Percentiles rank a stretch among this genome's conserved stretches.
Evolutionary conservation across 1,284 basidiomycete genomes (phyloP).

Genomic region (Sanghuangporus weigelae): DNA sequence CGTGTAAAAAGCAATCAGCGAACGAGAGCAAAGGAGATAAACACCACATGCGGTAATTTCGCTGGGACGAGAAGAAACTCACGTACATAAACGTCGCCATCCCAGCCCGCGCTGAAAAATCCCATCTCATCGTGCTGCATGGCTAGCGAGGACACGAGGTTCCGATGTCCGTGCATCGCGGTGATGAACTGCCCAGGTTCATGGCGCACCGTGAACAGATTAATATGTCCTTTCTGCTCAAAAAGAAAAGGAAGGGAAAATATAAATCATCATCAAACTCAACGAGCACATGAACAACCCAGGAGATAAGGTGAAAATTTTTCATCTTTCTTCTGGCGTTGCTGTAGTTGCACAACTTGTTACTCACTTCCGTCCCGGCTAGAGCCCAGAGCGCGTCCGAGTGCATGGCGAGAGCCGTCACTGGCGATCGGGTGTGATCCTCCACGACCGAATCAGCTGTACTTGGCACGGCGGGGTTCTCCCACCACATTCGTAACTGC

Average conservation of each 20-base stretch:
- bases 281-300: not conserved
- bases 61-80: not conserved
- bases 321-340: slow-evolving; percentile 11
- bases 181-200: slow-evolving; percentile 81
- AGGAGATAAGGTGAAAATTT: not conserved
- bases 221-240: slow-evolving; percentile 74
- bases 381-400: slow-evolving; percentile 88
- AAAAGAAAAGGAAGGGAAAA: not conserved
- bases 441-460: slow-evolving; percentile 33
- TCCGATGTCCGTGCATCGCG: slow-evolving; percentile 68
- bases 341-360: slow-evolving; percentile 14
- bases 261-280: slow-evolving; percentile 1
- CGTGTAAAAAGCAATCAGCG: not conserved
- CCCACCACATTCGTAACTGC: slow-evolving; percentile 89
- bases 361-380: slow-evolving; percentile 75
- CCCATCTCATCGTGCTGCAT: slow-evolving; percentile 79
- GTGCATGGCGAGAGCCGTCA: slow-evolving; percentile 85
- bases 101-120: slow-evolving; percentile 93
- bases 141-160: slow-evolving; percentile 82
- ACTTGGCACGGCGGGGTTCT: slow-evolving; percentile 47
- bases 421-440: slow-evolving; percentile 57
- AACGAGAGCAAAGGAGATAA: not conserved
- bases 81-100: slow-evolving; percentile 83
- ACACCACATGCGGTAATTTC: not conserved
- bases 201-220: slow-evolving; percentile 90